Percentiles rank a stretch among this genome's conserved stretches.
phyloP scores from a whole-genome alignment of 805 yeast genomes.

The Candida corydali region DNA sequence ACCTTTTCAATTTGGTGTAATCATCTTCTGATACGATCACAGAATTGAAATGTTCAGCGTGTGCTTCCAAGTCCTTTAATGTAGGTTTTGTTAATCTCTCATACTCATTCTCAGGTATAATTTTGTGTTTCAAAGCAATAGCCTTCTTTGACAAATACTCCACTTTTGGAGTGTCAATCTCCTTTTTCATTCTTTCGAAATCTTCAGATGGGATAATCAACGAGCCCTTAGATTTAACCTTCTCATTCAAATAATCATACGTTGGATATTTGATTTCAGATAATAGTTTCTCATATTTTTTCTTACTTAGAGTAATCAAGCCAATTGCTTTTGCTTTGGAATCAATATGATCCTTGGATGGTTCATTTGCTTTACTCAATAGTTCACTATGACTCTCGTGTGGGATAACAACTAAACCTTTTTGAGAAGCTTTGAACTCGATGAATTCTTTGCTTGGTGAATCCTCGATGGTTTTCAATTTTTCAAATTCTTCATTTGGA shows the following conservation, averaged over 20 bases:
- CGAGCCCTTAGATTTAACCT: conserved; percentile 11
- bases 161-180: conserved; percentile 12
- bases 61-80: conserved; percentile 1
- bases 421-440: conserved; percentile 14
- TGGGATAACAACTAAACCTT: conserved; percentile 11
- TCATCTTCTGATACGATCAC: conserved; percentile 15
- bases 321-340: conserved; percentile 15
- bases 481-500: conserved; percentile 9
- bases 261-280: conserved; percentile 13
- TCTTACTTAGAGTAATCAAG: conserved; percentile 12
- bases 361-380: conserved; percentile 10
- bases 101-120: conserved; percentile 15
- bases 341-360: conserved; percentile 19
- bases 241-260: conserved; percentile 16
- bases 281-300: conserved; percentile 12
- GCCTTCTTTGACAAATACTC: conserved; percentile 14
- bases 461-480: conserved; percentile 11
- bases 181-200: conserved; percentile 7
- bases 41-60: conserved; percentile 14
- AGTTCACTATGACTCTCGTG: conserved; percentile 12
- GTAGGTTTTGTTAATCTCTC: conserved; percentile 7
- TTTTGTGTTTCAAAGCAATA: conserved; percentile 12
- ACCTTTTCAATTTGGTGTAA: conserved; percentile 5
- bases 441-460: conserved; percentile 12
- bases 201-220: conserved; percentile 12